Base-by-base conservation (phyloP, 2,329 filamentous ascomycete genomes). In the Fusarium sp. region DNA sequence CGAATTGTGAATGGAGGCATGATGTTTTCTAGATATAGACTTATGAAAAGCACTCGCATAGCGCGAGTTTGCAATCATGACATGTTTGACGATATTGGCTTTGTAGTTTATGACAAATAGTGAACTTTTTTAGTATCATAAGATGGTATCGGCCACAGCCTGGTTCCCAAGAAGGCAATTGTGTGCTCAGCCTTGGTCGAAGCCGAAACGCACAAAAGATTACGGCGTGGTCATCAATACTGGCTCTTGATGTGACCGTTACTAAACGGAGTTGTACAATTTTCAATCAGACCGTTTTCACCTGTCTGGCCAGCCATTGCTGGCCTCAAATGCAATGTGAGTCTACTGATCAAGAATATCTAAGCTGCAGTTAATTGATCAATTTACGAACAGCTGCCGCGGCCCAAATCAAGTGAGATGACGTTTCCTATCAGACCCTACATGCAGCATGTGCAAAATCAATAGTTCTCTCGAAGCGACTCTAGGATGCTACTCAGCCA, bases 11-110 rank as follows among this genome's bases (percentile, higher is more conserved):
- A 57, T 60, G 62, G 67, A 54, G 37, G 53, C 54, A 51, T 60
- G 53, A 58, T 59, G 50, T 60, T 69, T 52, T 67, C 47, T 46
- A 57, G 57, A 67, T 53, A 56, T 66, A 66, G 59, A 62, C 40
- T 65, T 63, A 49, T 44, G 57, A 60, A 54, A 67, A 34, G 57
- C 20, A 66, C 63, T 66, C 49, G 62, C 37, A 41, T 56, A 60
- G 47, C 62, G 62, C 62, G 62, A 61, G 55, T n/a, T 46, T 57
- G 33, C 36, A 49, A 53, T 60, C 62, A 66, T 68, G 62, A 62
- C 55, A 57, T 63, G 41, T 46, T 50, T 56, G 62, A 67, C 42
- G 49, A 62, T 57, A 18, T 47, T 51, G 26, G 11, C n/a, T 67
- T 46, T 36, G n/a, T 28, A 34, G 16, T 18, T 33, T 34, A 7